Evolutionary conservation across 1,284 basidiomycete species (phyloP).

Genomic region (Cryptococcus depauperatus): DNA sequence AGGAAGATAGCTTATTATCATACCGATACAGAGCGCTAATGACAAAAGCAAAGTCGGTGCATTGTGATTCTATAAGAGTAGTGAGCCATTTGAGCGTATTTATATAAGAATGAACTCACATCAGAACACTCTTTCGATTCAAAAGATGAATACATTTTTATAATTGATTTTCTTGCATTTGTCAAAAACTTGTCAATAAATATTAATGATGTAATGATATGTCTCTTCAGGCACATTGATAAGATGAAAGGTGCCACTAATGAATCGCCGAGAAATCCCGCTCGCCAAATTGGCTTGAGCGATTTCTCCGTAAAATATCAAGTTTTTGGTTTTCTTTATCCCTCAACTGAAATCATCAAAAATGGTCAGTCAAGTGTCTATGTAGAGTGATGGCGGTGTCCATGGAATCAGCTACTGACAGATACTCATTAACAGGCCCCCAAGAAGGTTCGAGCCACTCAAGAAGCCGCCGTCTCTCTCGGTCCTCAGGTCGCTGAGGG

Average conservation of each 20-base stretch:
- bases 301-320: constrained; percentile 3
- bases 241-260: too few species aligned
- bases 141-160: too few species aligned
- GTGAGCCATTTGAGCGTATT: too few species aligned
- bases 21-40: constrained; percentile 63
- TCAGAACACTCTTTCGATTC: too few species aligned
- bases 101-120: too few species aligned
- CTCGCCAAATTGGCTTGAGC: not conserved
- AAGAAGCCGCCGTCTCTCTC: constrained; percentile 74
- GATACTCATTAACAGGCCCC: constrained; percentile 29
- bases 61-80: constrained; percentile 55
- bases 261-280: too few species aligned
- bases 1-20: constrained; percentile 79
- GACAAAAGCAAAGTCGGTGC: constrained; percentile 66
- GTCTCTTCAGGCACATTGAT: too few species aligned
- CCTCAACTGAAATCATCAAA: constrained; percentile 1
- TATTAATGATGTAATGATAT: too few species aligned
- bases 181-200: too few species aligned
- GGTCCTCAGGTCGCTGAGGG: constrained; percentile 92
- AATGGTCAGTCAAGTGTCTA: constrained; percentile 2
- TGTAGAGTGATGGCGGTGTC: too few species aligned
- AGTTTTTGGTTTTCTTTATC: not conserved
- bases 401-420: not conserved
- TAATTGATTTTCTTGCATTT: too few species aligned
- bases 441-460: constrained; percentile 51